Evolutionary conservation across 768 basidiomycete genomes (phyloP).

Genomic region (Mycena maculata): DNA sequence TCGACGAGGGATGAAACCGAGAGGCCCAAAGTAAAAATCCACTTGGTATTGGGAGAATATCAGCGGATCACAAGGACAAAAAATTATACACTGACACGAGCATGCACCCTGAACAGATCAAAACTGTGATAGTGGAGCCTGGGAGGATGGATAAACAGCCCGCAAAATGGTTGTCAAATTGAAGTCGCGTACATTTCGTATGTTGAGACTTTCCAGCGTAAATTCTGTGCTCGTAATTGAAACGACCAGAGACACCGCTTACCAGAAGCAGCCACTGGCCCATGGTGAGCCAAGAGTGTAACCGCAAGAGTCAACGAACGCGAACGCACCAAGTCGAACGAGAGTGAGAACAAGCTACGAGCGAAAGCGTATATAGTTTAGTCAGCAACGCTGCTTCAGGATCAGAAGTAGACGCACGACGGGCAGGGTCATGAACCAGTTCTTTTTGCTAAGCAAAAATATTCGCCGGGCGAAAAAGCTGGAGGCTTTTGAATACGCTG

Average conservation of each 20-base stretch:
- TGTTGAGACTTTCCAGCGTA: slow-evolving; percentile 35
- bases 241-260: not conserved
- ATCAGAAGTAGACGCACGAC: slow-evolving; percentile 29
- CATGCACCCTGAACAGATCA: slow-evolving; percentile 31
- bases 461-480: slow-evolving; percentile 53
- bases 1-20: slow-evolving; percentile 62
- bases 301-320: not conserved
- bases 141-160: not conserved
- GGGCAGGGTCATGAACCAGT: slow-evolving; percentile 37
- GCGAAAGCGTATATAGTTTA: not conserved
- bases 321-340: slow-evolving; percentile 38
- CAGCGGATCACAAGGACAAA: too few species aligned
- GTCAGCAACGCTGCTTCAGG: not conserved
- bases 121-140: slow-evolving; percentile 39
- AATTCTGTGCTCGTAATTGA: too few species aligned
- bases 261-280: slow-evolving; percentile 36
- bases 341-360: slow-evolving; percentile 35
- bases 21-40: slow-evolving; percentile 64
- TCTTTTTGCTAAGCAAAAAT: slow-evolving; percentile 44
- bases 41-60: slow-evolving; percentile 45
- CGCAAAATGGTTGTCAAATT: not conserved
- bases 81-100: slow-evolving; percentile 22
- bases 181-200: slow-evolving; percentile 36
- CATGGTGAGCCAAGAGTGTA: not conserved
- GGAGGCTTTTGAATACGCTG: not conserved